Conservation (phyloP, 2,329 filamentous ascomycete genomes). For the Aspergillus quadricinctus region DNA sequence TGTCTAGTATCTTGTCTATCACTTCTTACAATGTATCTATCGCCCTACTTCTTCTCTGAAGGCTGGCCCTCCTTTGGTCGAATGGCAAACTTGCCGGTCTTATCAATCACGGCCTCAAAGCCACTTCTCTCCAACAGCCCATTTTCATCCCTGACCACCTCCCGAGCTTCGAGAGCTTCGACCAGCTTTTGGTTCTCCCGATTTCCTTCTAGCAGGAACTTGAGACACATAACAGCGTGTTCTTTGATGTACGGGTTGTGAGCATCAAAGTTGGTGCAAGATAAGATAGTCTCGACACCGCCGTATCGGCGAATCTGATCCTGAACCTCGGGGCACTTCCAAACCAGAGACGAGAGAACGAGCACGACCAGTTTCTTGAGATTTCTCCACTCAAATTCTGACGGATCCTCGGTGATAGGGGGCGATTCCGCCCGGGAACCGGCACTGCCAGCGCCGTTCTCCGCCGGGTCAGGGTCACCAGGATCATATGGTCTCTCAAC, state of each 20-base stretch:
- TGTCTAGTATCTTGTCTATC: neutral
- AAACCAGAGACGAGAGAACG: slow-evolving; percentile 82
- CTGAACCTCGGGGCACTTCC: slow-evolving; percentile 80
- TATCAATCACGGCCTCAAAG: slow-evolving; percentile 40
- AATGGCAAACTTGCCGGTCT: slow-evolving; percentile 40
- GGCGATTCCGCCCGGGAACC: slow-evolving; percentile 44
- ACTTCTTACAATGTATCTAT: neutral
- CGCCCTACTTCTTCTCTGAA: neutral
- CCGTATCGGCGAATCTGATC: slow-evolving; percentile 80
- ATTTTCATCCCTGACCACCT: slow-evolving; percentile 39
- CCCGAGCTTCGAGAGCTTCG: slow-evolving; percentile 44
- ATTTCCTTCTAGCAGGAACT: slow-evolving; percentile 58
- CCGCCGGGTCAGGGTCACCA: slow-evolving; percentile 36
- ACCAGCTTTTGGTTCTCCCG: slow-evolving; percentile 52
- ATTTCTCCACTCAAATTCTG: slow-evolving; percentile 69
- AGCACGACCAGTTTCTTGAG: slow-evolving; percentile 91
- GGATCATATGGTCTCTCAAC: slow-evolving; percentile 65
- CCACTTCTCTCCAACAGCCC: slow-evolving; percentile 40
- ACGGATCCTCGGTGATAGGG: slow-evolving; percentile 57
- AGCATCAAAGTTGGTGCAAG: slow-evolving; percentile 86
- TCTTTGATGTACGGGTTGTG: slow-evolving; percentile 94
- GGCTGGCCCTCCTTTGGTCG: slow-evolving; percentile 28
- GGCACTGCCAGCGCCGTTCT: slow-evolving; percentile 35
- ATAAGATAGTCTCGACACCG: slow-evolving; percentile 80
- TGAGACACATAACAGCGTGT: slow-evolving; percentile 82